A percentile compares a stretch with the other conserved stretches of the same genome.
These are phyloP conservation scores for Limonium bicolor DNA, from an alignment of 148 eudicot genomes.

Conservation along the genomic window DNA sequence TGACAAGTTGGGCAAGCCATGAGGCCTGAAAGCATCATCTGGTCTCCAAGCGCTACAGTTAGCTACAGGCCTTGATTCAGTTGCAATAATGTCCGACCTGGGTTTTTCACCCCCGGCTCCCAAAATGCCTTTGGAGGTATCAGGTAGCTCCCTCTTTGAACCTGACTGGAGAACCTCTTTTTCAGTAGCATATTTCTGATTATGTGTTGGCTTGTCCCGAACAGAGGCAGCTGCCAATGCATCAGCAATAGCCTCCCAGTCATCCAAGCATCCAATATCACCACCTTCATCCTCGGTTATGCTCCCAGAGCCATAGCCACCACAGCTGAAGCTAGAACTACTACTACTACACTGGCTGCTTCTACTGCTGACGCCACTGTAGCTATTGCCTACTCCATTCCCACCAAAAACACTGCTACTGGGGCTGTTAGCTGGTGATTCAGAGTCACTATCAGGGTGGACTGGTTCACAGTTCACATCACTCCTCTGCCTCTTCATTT, in stretches of 20 bases:
- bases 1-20: slow-evolving; percentile 31
- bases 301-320: slow-evolving; percentile 25
- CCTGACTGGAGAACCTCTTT: slow-evolving; percentile 4
- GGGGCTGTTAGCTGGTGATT: slow-evolving; percentile 48
- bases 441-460: slow-evolving; percentile 44
- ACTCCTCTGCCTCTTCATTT: slow-evolving; percentile 18
- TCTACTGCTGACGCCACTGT: slow-evolving; percentile 25
- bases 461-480: slow-evolving; percentile 19
- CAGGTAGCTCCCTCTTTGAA: background rate
- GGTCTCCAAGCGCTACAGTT: slow-evolving; percentile 33
- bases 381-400: slow-evolving; percentile 18
- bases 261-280: slow-evolving; percentile 35
- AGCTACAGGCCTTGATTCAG: slow-evolving; percentile 6
- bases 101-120: background rate
- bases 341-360: slow-evolving; percentile 20
- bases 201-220: too few species aligned
- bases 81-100: slow-evolving; percentile 9
- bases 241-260: slow-evolving; percentile 52
- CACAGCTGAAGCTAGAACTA: slow-evolving; percentile 9
- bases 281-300: slow-evolving; percentile 26
- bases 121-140: slow-evolving; percentile 1
- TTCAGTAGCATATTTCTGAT: slow-evolving; percentile 13
- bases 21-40: slow-evolving; percentile 44
- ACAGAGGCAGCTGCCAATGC: slow-evolving; percentile 27
- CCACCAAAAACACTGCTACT: slow-evolving; percentile 34